phyloP scores from a whole-genome alignment of 2,329 filamentous ascomycete genomes.

The Ceratocystis destructans region DNA sequence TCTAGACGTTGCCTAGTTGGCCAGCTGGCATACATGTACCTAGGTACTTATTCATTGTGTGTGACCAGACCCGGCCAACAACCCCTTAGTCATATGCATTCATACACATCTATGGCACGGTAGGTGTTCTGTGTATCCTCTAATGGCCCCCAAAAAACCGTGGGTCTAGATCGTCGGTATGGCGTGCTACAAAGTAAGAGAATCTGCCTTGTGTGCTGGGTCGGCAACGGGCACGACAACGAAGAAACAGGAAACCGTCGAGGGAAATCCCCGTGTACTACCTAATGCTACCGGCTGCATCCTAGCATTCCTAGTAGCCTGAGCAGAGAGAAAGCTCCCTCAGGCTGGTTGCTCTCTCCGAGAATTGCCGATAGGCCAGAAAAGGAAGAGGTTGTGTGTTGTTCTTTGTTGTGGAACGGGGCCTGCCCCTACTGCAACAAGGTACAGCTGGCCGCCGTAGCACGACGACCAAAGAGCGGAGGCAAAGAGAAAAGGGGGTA shows the following conservation, averaged over 20 bases:
- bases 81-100: background rate
- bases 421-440: background rate
- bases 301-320: background rate
- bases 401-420: background rate
- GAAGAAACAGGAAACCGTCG: background rate
- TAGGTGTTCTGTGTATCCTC: background rate
- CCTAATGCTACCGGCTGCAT: background rate
- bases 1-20: background rate
- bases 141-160: background rate
- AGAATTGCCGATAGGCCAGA: background rate
- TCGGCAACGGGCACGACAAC: background rate
- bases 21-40: slow-evolving; percentile 4
- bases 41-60: background rate
- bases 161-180: background rate
- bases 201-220: background rate
- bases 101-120: background rate
- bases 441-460: background rate
- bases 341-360: background rate
- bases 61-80: too few species aligned
- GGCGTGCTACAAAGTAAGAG: background rate
- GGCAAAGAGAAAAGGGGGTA: background rate
- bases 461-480: background rate
- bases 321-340: background rate
- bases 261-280: background rate
- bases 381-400: background rate